Base-by-base conservation (phyloP, 2,329 filamentous ascomycete genomes). In the Verticillium longisporum region DNA sequence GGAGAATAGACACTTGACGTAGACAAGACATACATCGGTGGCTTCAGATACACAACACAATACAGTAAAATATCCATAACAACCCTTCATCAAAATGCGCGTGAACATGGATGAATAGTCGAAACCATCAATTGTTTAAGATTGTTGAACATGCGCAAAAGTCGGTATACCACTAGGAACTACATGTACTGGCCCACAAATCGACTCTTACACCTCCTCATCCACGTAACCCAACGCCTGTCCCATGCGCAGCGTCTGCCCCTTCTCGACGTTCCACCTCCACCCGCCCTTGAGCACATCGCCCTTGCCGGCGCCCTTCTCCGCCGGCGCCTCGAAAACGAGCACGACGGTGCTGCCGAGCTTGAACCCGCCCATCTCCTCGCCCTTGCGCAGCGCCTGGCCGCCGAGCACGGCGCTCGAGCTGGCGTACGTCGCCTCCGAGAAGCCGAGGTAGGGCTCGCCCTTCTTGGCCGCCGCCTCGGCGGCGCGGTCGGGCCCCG, bases 321-420 rank as follows among this genome's bases (percentile, higher is more conserved):
- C 64, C 14, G 59, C 63, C 0, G 95, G 95, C 13, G 95, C 95
- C 77, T 99, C 96, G 71, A 99, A 99, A 0, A 99, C 92, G 59
- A 99, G 80, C 45, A 99, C 95, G 66, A 99, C 88, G 1, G 94
- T 97, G 73, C 92, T 97, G 21, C 95, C 95, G 3, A 99, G 82
- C 78, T 96, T 92, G 77, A 99, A 99, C 0, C 95, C 96, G 60
- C 95, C 95, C 92, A 99, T 98, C 75, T 99, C 95, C 72, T 98
- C 94, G 38, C 95, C 95, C 55, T 90, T 83, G 65, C 88, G 85
- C 60, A 99, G 78, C 1, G 94, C 89, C 72, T 98, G 88, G 2
- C 96, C 95, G 21, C 86, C 86, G 0, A 99, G 81, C 2, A 97
- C 84, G 3, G 81, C 77, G 69, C 90, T 96, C 1, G 94, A 91